Conservation (phyloP, 305 asterid genomes). For the Fraxinus xanthoxyloides region DNA sequence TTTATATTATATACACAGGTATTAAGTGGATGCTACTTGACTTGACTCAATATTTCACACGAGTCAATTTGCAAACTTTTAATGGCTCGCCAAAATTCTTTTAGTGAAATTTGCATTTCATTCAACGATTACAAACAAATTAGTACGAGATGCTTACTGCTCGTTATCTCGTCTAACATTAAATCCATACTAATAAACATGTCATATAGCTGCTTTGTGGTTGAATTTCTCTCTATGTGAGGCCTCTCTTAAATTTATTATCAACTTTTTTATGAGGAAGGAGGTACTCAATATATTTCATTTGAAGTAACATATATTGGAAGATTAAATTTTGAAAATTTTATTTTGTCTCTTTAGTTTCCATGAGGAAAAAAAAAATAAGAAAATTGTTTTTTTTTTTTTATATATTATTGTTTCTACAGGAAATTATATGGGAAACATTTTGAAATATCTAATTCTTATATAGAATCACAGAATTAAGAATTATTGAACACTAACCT, state of each 20-base stretch:
- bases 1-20: too few species aligned
- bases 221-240: neutral
- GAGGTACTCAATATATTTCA: neutral
- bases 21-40: neutral
- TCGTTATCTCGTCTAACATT: neutral
- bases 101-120: neutral
- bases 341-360: neutral
- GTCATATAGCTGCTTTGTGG: neutral
- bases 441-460: neutral
- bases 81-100: neutral
- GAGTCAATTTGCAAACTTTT: neutral
- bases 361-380: neutral
- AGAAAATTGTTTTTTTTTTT: neutral
- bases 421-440: neutral
- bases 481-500: too few species aligned
- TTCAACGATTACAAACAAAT: neutral
- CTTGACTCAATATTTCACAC: neutral
- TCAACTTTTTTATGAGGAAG: neutral
- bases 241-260: neutral
- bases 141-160: neutral
- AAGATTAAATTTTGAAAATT: neutral
- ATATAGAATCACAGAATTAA: neutral
- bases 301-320: neutral
- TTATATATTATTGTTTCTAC: neutral
- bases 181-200: neutral